Percentiles rank a stretch among this genome's conserved stretches.
Evolutionary conservation across 106 monocot species (phyloP).

Genomic region (Alisma plantagoaquatica): DNA sequence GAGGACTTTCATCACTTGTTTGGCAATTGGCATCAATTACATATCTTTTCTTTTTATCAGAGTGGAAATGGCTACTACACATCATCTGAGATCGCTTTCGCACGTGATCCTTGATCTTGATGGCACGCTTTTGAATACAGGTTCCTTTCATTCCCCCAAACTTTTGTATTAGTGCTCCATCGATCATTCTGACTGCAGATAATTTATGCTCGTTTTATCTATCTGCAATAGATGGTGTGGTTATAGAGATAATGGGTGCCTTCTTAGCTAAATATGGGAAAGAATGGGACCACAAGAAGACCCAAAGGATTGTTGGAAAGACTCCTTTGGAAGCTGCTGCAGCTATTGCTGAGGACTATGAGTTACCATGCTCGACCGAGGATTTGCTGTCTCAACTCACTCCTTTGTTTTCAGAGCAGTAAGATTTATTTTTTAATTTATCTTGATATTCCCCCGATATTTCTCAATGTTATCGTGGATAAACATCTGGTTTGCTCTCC

Average conservation of each 20-base stretch:
- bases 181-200: too few relatives aligned
- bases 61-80: too few relatives aligned
- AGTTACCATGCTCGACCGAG: slow-evolving; percentile 58
- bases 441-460: too few relatives aligned
- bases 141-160: slow-evolving; percentile 20
- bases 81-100: slow-evolving; percentile 41
- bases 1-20: too few relatives aligned
- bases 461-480: too few relatives aligned
- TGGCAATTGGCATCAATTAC: too few relatives aligned
- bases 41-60: too few relatives aligned
- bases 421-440: too few relatives aligned
- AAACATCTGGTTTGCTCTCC: too few relatives aligned
- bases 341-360: slow-evolving; percentile 63
- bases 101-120: slow-evolving; percentile 93
- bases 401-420: slow-evolving; percentile 64
- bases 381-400: slow-evolving; percentile 56
- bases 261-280: slow-evolving; percentile 64
- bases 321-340: slow-evolving; percentile 67
- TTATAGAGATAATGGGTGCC: slow-evolving; percentile 53
- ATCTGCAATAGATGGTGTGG: slow-evolving; percentile 54
- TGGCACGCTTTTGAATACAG: slow-evolving; percentile 92
- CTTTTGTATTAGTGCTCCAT: too few relatives aligned
- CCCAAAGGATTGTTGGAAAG: slow-evolving; percentile 63
- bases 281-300: slow-evolving; percentile 55
- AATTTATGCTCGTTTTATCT: background rate